A percentile compares a stretch with the other conserved stretches of the same genome.
phyloP scores from a whole-genome alignment of 176 grass and related monocot species.

The Pharus latifolius region DNA sequence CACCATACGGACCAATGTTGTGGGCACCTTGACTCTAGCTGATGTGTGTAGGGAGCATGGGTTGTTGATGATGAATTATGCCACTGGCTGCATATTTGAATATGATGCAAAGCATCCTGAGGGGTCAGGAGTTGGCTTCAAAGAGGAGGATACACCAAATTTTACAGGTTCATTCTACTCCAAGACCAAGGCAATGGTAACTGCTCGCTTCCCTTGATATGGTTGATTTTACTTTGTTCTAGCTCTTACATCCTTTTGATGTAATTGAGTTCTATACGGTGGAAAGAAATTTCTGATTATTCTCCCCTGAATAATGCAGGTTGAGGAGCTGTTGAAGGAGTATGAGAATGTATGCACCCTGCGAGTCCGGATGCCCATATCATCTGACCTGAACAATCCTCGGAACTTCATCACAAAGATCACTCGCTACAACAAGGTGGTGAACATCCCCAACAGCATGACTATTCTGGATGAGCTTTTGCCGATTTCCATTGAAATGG shows the following conservation, averaged over 20 bases:
- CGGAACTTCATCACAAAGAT: slow-evolving; percentile 90
- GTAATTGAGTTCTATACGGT: not conserved
- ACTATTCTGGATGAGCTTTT: slow-evolving; percentile 75
- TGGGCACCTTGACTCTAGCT: slow-evolving; percentile 57
- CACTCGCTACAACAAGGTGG: slow-evolving; percentile 59
- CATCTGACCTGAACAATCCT: slow-evolving; percentile 67
- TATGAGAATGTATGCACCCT: slow-evolving; percentile 78
- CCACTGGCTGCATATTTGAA: slow-evolving; percentile 82
- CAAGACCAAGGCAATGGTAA: slow-evolving; percentile 80
- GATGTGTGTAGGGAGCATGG: slow-evolving; percentile 61
- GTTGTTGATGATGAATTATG: slow-evolving; percentile 74
- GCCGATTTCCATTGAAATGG: slow-evolving; percentile 72
- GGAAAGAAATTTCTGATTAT: not conserved
- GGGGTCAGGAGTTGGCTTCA: slow-evolving; percentile 68
- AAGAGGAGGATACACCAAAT: slow-evolving; percentile 76
- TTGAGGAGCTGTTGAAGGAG: slow-evolving; percentile 64
- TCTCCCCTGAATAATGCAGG: slow-evolving; percentile 27
- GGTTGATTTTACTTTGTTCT: not conserved
- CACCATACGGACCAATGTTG: slow-evolving; percentile 69
- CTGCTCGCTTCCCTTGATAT: not conserved
- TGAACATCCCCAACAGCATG: slow-evolving; percentile 80
- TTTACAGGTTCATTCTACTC: slow-evolving; percentile 73
- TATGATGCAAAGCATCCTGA: slow-evolving; percentile 56
- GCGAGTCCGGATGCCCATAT: slow-evolving; percentile 62
- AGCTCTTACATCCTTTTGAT: not conserved